Evolutionary conservation across 2,329 filamentous ascomycete species (phyloP), one percentile per base, ranked within the genome.

Genomic region (Paecilomyces sp.): DNA sequence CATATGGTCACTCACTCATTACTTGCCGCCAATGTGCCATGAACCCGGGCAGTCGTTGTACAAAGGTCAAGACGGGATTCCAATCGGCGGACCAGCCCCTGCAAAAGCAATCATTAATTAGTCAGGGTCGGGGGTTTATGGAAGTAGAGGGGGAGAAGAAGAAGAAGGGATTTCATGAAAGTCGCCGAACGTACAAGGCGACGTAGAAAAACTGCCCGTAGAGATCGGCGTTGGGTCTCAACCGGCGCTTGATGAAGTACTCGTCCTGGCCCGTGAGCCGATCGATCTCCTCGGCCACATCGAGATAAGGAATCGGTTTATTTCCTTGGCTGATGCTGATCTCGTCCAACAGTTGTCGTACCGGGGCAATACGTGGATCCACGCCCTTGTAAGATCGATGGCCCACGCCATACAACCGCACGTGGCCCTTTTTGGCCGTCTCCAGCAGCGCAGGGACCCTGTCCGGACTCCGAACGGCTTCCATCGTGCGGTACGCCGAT

Each of bases 401-500:
- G 1, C 71, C 71, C 34, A 70, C 72, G 5, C 70, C 71, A 47
- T 71, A 72, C 1, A 73, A 55, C 36, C 67, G 70, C 28, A 57
- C 58, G 51, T 65, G 65, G 5, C 70, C 66, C 2, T 61, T 34
- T 57, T 72, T 73, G 15, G 72, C 68, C 12, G 66, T 61, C 3
- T 66, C 63, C 1, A 73, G 64, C n/a, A 73, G 69, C 0, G 52
- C 57, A 1, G 70, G 66, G 2, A 72, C 67, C 13, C 65, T 67
- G 0, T 64, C 79, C 2, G 62, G 56, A 0, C 59, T 59, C 15
- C 65, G 63, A 5, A 73, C 67, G 1, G 66, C 63, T 5, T 24
- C 54, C 3, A 73, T 62, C 0, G 66, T 64, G 55, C 80, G 78
- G 66, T 84, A 83, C 0, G 83, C 83, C 24, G 79, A 78, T 63